These are phyloP conservation scores for Plenodomus lindquistii DNA, from an alignment of 2,329 filamentous ascomycete species.

Conservation along the genomic window DNA sequence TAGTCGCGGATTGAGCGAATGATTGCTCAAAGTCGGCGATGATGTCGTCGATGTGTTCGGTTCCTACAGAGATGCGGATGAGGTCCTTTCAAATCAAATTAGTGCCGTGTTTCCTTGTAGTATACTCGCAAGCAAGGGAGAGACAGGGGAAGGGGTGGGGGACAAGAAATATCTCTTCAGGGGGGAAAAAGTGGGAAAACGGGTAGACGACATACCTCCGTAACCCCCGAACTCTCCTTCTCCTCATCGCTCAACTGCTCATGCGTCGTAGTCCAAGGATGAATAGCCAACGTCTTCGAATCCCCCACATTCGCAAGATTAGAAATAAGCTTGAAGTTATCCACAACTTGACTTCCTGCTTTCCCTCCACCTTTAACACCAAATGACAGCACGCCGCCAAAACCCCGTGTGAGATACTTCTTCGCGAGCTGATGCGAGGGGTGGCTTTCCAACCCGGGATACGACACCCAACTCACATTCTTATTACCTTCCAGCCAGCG, in stretches of 20 bases:
- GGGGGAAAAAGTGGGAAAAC: not conserved
- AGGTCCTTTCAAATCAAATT: constrained; percentile 60
- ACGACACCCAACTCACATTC: constrained; percentile 90
- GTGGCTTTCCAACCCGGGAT: constrained; percentile 85
- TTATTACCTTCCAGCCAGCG: constrained; percentile 81
- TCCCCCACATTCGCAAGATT: constrained; percentile 97
- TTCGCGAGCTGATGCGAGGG: constrained; percentile 78
- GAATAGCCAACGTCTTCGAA: constrained; percentile 91
- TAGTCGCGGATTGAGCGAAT: constrained; percentile 64
- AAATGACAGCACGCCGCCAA: constrained; percentile 89
- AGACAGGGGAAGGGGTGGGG: too few species aligned
- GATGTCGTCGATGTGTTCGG: constrained; percentile 96
- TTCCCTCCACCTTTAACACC: constrained; percentile 85
- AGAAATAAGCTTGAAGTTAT: constrained; percentile 91
- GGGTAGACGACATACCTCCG: constrained; percentile 57
- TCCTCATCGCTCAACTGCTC: constrained; percentile 87
- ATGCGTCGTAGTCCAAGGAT: constrained; percentile 94
- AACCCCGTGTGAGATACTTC: constrained; percentile 83
- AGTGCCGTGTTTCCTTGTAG: constrained; percentile 44
- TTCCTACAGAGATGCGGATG: constrained; percentile 93
- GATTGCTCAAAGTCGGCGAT: constrained; percentile 94
- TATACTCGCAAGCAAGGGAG: not conserved
- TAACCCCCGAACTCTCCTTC: constrained; percentile 78
- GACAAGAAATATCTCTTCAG: not conserved
- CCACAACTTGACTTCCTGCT: constrained; percentile 87